A percentile compares a stretch with the other conserved stretches of the same genome.
These are phyloP conservation scores for Daldinia bambusicola DNA, from an alignment of 495 filamentous ascomycete species.

Conservation along the genomic window DNA sequence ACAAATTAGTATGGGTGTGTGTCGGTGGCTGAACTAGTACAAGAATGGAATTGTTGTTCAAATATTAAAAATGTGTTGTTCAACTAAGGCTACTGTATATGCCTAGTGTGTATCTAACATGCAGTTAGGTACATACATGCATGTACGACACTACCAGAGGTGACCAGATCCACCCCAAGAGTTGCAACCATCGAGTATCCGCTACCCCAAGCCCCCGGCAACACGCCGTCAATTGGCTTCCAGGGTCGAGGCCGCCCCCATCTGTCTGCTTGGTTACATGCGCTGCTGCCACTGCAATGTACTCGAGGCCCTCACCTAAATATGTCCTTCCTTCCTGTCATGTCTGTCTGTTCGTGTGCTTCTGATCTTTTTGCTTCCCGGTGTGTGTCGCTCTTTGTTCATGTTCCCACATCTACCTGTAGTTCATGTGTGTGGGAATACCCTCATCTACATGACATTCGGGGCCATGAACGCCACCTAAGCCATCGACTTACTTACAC, in stretches of 20 bases:
- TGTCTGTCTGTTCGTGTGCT: constrained; percentile 28
- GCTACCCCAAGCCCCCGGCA: constrained; percentile 39
- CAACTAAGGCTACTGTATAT: too few species aligned
- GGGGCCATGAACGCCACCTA: constrained; percentile 42
- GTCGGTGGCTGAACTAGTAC: too few species aligned
- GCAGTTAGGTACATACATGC: constrained; percentile 1
- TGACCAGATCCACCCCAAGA: constrained; percentile 5
- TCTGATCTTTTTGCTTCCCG: constrained; percentile 34
- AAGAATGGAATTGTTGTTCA: too few species aligned
- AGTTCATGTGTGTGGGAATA: constrained; percentile 44
- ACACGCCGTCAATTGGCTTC: constrained; percentile 39
- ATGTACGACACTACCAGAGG: not conserved
- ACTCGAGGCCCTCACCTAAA: constrained; percentile 31
- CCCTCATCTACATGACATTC: constrained; percentile 38
- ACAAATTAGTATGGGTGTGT: too few species aligned
- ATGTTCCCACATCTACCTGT: constrained; percentile 24
- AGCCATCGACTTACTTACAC: constrained; percentile 17
- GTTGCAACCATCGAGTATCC: constrained; percentile 33
- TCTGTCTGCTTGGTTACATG: constrained; percentile 37
- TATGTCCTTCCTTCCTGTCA: constrained; percentile 35
- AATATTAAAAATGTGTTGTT: too few species aligned
- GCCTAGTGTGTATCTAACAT: not conserved
- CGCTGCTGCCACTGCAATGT: constrained; percentile 23
- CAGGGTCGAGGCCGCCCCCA: constrained; percentile 31
- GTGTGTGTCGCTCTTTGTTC: constrained; percentile 23